phyloP scores from a whole-genome alignment of 129 eudicot species.

The Oenanthe sinensis region DNA sequence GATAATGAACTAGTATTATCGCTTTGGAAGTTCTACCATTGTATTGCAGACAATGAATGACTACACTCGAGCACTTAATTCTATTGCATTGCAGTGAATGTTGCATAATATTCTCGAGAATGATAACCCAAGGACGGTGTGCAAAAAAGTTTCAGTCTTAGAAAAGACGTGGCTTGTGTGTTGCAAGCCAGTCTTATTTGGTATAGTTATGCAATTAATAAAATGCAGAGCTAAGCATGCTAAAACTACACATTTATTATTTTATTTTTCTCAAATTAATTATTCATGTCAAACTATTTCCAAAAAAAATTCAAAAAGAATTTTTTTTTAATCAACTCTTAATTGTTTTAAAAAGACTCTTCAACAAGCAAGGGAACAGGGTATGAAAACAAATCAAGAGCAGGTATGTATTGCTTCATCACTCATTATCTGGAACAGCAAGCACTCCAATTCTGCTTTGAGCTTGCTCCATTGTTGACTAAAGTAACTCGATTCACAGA shows the following conservation, averaged over 20 bases:
- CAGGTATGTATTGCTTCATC: not conserved
- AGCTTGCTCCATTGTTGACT: conserved; percentile 3
- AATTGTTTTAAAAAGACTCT: not conserved
- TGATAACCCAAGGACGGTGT: not conserved
- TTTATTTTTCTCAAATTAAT: not conserved
- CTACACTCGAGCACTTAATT: too few species aligned
- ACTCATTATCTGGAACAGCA: conserved; percentile 10
- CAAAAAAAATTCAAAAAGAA: not conserved
- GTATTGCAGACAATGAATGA: too few species aligned
- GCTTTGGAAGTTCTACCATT: too few species aligned
- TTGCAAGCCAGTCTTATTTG: not conserved
- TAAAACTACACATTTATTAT: not conserved
- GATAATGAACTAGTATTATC: too few species aligned
- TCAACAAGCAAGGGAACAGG: not conserved
- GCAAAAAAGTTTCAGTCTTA: not conserved
- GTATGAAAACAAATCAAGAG: not conserved
- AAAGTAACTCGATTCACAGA: conserved; percentile 62
- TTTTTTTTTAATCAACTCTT: not conserved
- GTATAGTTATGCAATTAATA: not conserved
- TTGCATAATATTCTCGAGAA: too few species aligned
- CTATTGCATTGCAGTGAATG: too few species aligned
- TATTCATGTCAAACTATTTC: not conserved
- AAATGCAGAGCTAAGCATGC: not conserved
- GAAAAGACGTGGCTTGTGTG: not conserved
- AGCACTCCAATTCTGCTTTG: conserved; percentile 7